Percentiles rank a stretch among this genome's conserved stretches.
Conservation (phyloP, 1,284 basidiomycete species). For the Afroboletus lepidellus region DNA sequence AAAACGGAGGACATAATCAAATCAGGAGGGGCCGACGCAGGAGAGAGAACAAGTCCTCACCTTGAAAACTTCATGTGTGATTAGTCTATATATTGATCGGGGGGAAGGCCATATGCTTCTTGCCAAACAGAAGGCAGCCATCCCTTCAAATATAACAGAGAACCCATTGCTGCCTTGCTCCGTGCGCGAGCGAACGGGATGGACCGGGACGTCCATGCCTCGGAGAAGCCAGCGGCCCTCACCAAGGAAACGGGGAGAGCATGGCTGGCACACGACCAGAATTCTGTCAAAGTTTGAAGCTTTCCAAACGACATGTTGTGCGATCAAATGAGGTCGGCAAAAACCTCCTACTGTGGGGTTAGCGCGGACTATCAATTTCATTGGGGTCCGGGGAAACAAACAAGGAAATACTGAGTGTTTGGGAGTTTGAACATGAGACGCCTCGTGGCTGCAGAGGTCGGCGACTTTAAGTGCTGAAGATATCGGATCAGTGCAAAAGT, state of each 20-base stretch:
- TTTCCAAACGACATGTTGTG: neutral
- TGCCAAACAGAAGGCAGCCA: neutral
- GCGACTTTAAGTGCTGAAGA: no score
- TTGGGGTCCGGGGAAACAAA: neutral
- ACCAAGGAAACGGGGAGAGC: constrained; percentile 8
- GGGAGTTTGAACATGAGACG: constrained; percentile 1
- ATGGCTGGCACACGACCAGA: neutral
- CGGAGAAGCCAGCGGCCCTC: neutral
- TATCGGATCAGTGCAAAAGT: neutral
- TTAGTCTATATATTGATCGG: neutral
- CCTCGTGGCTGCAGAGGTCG: no score
- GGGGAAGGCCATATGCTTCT: neutral
- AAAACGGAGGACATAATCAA: neutral
- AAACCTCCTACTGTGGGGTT: neutral
- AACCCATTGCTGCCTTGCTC: neutral
- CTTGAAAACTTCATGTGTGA: constrained; percentile 53
- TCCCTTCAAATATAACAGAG: constrained; percentile 3
- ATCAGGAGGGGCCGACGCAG: constrained; percentile 5
- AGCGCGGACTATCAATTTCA: neutral
- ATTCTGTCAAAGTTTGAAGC: constrained; percentile 11
- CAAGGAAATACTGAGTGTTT: neutral
- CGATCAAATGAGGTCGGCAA: constrained; percentile 6
- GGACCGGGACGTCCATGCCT: constrained; percentile 12
- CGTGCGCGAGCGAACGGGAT: constrained; percentile 6
- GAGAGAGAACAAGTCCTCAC: constrained; percentile 32